These are phyloP conservation scores for Mycena albidolilacea DNA, from an alignment of 768 basidiomycete species.

Conservation along the genomic window DNA sequence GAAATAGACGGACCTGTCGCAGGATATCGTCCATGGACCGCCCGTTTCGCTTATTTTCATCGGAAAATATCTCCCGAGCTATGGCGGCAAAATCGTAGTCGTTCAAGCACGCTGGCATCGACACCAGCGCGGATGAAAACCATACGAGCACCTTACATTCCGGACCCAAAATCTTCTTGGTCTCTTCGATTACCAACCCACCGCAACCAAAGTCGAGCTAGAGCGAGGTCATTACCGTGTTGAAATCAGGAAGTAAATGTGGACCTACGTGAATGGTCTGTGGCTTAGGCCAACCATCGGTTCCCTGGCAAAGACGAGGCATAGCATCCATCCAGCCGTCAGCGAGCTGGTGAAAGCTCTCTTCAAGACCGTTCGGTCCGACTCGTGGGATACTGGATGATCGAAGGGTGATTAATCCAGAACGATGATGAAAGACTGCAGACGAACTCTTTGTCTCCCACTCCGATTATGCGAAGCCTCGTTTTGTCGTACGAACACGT, in stretches of 20 bases:
- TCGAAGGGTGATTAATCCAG: too few species aligned
- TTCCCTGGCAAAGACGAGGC: neutral
- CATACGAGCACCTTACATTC: slow-evolving; percentile 26
- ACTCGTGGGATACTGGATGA: neutral
- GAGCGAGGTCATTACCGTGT: too few species aligned
- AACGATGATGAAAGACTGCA: too few species aligned
- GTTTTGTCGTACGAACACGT: slow-evolving; percentile 6
- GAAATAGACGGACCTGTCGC: neutral
- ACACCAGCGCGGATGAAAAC: neutral
- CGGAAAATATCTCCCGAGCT: slow-evolving; percentile 15
- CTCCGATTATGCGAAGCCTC: slow-evolving; percentile 24
- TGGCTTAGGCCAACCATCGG: slow-evolving; percentile 19
- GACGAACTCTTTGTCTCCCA: slow-evolving; percentile 10
- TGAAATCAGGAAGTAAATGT: neutral
- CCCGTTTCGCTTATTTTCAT: slow-evolving; percentile 13
- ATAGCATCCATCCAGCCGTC: slow-evolving; percentile 16
- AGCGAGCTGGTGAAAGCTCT: neutral
- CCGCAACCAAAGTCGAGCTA: slow-evolving; percentile 28
- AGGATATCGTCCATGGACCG: slow-evolving; percentile 24
- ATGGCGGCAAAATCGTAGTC: slow-evolving; percentile 25
- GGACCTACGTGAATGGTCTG: slow-evolving; percentile 20
- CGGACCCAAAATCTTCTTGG: slow-evolving; percentile 18
- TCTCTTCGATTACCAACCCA: slow-evolving; percentile 13
- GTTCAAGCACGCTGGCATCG: slow-evolving; percentile 8
- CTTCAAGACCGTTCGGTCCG: neutral